Percentiles rank a stretch among this genome's conserved stretches.
phyloP scores from a whole-genome alignment of 2,329 filamentous ascomycete species.

The Pseudogymnoascus destructans region DNA sequence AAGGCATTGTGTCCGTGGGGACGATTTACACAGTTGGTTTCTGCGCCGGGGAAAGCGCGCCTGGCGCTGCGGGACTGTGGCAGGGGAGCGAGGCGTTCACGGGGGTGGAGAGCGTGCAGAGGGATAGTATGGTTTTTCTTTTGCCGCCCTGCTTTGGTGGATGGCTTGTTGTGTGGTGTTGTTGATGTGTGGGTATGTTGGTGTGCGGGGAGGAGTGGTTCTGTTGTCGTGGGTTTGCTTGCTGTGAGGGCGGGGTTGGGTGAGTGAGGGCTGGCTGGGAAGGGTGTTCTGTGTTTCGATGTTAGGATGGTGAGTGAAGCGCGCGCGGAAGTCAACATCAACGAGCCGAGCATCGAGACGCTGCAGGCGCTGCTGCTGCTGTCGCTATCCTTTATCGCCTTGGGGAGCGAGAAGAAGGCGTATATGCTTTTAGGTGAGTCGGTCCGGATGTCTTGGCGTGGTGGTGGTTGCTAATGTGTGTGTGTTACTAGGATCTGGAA shows the following conservation, averaged over 20 bases:
- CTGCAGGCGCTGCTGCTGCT: constrained; percentile 66
- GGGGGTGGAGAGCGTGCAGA: constrained; percentile 67
- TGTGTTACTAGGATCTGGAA: constrained; percentile 46
- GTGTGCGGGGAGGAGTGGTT: no score
- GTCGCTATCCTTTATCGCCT: constrained; percentile 61
- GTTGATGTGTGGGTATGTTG: no score
- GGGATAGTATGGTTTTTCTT: constrained; percentile 20
- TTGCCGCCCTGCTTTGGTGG: neutral
- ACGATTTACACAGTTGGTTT: constrained; percentile 80
- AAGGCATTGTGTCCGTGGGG: constrained; percentile 59
- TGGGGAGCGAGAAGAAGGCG: constrained; percentile 69
- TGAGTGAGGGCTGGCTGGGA: no score
- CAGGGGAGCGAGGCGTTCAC: constrained; percentile 51
- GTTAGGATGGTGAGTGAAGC: constrained; percentile 27
- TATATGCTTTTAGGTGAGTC: constrained; percentile 69
- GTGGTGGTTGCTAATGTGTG: neutral
- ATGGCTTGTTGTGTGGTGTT: no score
- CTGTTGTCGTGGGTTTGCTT: no score
- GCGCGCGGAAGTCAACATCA: constrained; percentile 58
- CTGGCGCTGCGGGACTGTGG: neutral
- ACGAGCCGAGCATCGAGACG: constrained; percentile 68
- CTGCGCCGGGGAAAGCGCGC: constrained; percentile 35
- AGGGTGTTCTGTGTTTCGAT: no score
- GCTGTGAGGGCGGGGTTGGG: no score
- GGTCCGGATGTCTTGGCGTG: neutral